Evolutionary conservation across 2,329 filamentous ascomycete species (phyloP).

Genomic region (Aspergillus fischeri): DNA sequence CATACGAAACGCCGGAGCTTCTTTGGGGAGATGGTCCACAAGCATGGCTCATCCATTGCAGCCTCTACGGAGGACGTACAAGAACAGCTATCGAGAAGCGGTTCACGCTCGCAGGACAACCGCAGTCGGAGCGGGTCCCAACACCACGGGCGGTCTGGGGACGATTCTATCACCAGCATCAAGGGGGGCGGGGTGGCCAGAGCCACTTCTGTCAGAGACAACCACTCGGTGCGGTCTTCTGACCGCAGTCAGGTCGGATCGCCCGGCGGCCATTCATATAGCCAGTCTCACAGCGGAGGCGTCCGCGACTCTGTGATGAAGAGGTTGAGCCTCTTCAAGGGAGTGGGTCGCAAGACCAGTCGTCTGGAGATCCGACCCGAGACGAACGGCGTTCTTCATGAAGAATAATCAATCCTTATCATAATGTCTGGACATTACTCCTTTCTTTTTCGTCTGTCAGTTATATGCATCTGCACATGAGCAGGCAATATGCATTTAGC

Average conservation of each 20-base stretch:
- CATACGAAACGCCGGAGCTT: constrained; percentile 39
- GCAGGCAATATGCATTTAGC: constrained; percentile 14
- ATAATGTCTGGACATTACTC: constrained; percentile 24
- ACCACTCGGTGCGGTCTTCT: neutral
- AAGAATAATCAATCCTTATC: constrained; percentile 28
- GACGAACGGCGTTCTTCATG: constrained; percentile 25
- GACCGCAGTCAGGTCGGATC: constrained; percentile 22
- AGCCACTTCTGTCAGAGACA: neutral
- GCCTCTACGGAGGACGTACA: constrained; percentile 20
- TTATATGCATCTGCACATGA: constrained; percentile 1
- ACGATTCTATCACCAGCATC: constrained; percentile 10
- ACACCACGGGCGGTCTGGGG: constrained; percentile 18
- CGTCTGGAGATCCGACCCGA: constrained; percentile 47
- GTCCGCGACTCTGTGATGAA: constrained; percentile 66
- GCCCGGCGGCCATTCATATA: constrained; percentile 38
- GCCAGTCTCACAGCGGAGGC: constrained; percentile 17
- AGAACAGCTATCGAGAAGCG: constrained; percentile 23
- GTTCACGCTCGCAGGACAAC: constrained; percentile 21
- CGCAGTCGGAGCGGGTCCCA: constrained; percentile 28
- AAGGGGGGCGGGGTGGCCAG: neutral
- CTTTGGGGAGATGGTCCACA: constrained; percentile 33
- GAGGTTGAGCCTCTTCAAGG: constrained; percentile 70
- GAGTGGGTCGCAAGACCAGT: constrained; percentile 63
- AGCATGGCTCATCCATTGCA: constrained; percentile 30
- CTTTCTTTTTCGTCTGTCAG: constrained; percentile 4